Percentiles rank a stretch among this genome's conserved stretches.
phyloP scores from a whole-genome alignment of 768 basidiomycete species.

The Mycena epipterygia region DNA sequence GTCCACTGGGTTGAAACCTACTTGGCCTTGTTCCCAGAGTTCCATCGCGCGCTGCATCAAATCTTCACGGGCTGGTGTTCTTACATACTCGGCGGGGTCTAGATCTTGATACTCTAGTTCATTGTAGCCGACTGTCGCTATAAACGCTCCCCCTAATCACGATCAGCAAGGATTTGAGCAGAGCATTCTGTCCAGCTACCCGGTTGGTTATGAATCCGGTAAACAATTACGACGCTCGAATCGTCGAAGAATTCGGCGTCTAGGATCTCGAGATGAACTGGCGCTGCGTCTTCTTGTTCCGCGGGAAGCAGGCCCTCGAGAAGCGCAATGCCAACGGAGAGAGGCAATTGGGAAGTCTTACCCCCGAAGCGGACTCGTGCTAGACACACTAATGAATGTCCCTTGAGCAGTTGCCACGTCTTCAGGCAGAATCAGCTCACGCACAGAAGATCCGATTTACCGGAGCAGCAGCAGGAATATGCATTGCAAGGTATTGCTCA shows the following conservation, averaged over 20 bases:
- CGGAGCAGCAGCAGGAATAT: slow-evolving; percentile 54
- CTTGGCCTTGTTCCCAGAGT: slow-evolving; percentile 74
- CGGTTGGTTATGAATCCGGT: slow-evolving; percentile 60
- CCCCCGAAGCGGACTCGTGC: slow-evolving; percentile 65
- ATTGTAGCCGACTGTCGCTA: slow-evolving; percentile 75
- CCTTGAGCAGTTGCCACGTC: slow-evolving; percentile 40
- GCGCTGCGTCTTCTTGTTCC: slow-evolving; percentile 53
- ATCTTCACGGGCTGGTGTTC: slow-evolving; percentile 70
- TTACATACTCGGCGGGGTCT: slow-evolving; percentile 65
- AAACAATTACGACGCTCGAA: slow-evolving; percentile 74
- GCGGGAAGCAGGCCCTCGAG: slow-evolving; percentile 66
- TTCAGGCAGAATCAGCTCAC: slow-evolving; percentile 47
- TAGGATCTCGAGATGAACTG: slow-evolving; percentile 64
- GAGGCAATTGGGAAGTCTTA: slow-evolving; percentile 52
- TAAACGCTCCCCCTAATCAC: slow-evolving; percentile 66
- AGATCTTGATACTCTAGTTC: slow-evolving; percentile 72
- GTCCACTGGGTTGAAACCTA: slow-evolving; percentile 55
- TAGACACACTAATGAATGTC: slow-evolving; percentile 66
- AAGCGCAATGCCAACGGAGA: slow-evolving; percentile 63
- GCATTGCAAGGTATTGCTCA: slow-evolving; percentile 67
- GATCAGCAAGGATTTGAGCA: slow-evolving; percentile 47
- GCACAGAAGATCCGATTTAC: slow-evolving; percentile 60
- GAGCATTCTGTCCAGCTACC: slow-evolving; percentile 57
- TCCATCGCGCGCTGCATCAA: slow-evolving; percentile 70
- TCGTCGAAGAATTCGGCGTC: slow-evolving; percentile 88